These are phyloP conservation scores for Podospora pseudopauciseta DNA, from an alignment of 495 filamentous ascomycete genomes.

Conservation along the genomic window DNA sequence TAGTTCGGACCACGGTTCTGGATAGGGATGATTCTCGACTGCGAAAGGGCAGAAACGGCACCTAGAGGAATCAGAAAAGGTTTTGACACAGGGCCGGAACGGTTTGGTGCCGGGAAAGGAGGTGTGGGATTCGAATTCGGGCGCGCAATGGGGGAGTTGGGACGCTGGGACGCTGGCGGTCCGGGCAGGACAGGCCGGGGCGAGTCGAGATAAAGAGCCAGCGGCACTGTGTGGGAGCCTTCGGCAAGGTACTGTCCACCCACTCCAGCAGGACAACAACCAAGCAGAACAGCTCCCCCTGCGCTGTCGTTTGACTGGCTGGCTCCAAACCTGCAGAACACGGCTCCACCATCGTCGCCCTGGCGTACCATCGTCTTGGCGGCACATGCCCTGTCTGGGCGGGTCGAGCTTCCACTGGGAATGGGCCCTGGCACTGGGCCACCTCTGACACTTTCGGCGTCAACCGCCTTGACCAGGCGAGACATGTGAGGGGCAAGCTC, in stretches of 20 bases:
- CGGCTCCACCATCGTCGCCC: constrained; percentile 13
- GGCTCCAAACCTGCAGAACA: constrained; percentile 10
- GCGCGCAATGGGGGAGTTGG: constrained; percentile 16
- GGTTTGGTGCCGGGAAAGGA: constrained; percentile 38
- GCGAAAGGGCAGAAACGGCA: constrained; percentile 22
- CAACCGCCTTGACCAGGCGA: constrained; percentile 25
- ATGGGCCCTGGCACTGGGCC: constrained; percentile 5
- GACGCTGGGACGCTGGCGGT: constrained; percentile 18
- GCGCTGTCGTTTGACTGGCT: constrained; percentile 2
- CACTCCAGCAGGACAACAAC: background rate
- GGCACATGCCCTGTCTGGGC: constrained; percentile 14
- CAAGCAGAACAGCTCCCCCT: background rate
- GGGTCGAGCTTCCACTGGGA: constrained; percentile 12
- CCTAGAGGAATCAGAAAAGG: constrained; percentile 36
- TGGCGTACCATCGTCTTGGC: constrained; percentile 27
- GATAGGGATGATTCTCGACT: constrained; percentile 9
- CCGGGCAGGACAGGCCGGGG: constrained; percentile 9
- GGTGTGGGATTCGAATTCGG: constrained; percentile 26
- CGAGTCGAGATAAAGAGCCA: constrained; percentile 24
- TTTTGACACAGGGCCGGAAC: constrained; percentile 38
- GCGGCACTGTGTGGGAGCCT: constrained; percentile 24
- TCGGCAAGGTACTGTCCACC: constrained; percentile 9
- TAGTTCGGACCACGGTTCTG: constrained; percentile 22
- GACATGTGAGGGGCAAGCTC: constrained; percentile 16
- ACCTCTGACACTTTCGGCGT: constrained; percentile 32